These are phyloP conservation scores for Corchorus olitorius DNA, from an alignment of 345 rosid genomes.

Conservation along the genomic window DNA sequence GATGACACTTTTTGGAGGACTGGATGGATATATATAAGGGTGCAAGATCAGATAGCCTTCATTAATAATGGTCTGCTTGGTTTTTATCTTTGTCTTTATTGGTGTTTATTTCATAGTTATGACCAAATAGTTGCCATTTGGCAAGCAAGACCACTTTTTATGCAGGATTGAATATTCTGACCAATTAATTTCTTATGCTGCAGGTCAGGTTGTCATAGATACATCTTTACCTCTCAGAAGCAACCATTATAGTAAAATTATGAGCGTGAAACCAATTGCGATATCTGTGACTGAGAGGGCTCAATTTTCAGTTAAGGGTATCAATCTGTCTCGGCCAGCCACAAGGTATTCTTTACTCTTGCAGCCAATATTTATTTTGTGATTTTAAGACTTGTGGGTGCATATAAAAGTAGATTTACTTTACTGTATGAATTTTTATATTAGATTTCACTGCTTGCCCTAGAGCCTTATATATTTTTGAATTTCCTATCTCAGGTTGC, in stretches of 20 bases:
- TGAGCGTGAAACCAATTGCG: conserved; percentile 80
- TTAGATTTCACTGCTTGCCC: conserved; percentile 2
- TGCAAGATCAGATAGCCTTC: conserved; percentile 85
- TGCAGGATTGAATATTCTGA: conserved; percentile 24
- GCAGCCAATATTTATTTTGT: conserved; percentile 17
- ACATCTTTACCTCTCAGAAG: conserved; percentile 64
- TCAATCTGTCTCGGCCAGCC: conserved; percentile 66
- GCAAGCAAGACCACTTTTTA: neutral
- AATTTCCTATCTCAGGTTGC: conserved; percentile 54
- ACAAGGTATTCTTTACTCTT: conserved; percentile 54
- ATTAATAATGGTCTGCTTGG: conserved; percentile 62
- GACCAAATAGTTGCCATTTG: conserved; percentile 1
- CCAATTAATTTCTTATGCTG: conserved; percentile 23
- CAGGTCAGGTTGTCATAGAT: conserved; percentile 89
- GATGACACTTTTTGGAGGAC: conserved; percentile 80
- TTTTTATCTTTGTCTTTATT: conserved; percentile 16
- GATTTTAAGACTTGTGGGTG: neutral
- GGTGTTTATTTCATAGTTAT: neutral
- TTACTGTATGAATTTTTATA: neutral
- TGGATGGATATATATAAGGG: conserved; percentile 84
- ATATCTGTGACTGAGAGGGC: conserved; percentile 57
- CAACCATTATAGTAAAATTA: conserved; percentile 54
- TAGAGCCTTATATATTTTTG: neutral
- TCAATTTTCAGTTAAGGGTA: conserved; percentile 76
- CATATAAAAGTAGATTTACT: conserved; percentile 11